Evolutionary conservation across 2,329 filamentous ascomycete species (phyloP), one percentile per base, ranked within the genome.

Genomic region (Diplocarpon rosae): DNA sequence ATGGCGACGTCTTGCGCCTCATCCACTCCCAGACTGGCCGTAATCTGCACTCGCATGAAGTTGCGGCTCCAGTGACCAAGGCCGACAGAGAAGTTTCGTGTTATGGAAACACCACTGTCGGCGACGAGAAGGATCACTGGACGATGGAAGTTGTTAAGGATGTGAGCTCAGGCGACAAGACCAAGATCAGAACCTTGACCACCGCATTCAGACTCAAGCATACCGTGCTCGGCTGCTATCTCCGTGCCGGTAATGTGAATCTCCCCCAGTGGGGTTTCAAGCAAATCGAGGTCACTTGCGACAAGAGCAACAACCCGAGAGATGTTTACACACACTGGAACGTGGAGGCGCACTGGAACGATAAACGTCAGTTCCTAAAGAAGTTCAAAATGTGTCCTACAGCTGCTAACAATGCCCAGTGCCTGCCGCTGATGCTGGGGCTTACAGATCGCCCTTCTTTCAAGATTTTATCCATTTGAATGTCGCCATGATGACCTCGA

Each of bases 401-500:
- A 29, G 33, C 11, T 50, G 59, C 66, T 69, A 62, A 67, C 56
- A 34, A 31, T 14, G 30, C 36, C 30, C 58, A 92, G 85, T 96
- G 20, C 90, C 92, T 32, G 78, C 85, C 51, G 83, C 85, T 56
- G 85, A 95, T 65, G 85, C 92, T 43, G 86, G 84, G 58, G 82
- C 85, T 45, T 98, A 95, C 72, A 94, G 85, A 69, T 96, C 90
- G 30, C 92, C 93, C 2, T 98, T 98, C 74, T 73, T 95, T 61
- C 89, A 94, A 62, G 92, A 98, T 66, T 98, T 98, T 60, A 82
- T 98, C 52, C 92, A 98, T 65, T 71, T 96, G 50, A 98, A 98
- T 63, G 92, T 98, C 50, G 92, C 92, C 51, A 98, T 98, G 92
- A 95, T 96, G 90, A 98, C 92, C 3, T 96, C 92, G 32, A 98